Evolutionary conservation across 495 filamentous ascomycete genomes (phyloP), one percentile per base, ranked within the genome.

Genomic region (Penicillium psychrofluorescens): DNA sequence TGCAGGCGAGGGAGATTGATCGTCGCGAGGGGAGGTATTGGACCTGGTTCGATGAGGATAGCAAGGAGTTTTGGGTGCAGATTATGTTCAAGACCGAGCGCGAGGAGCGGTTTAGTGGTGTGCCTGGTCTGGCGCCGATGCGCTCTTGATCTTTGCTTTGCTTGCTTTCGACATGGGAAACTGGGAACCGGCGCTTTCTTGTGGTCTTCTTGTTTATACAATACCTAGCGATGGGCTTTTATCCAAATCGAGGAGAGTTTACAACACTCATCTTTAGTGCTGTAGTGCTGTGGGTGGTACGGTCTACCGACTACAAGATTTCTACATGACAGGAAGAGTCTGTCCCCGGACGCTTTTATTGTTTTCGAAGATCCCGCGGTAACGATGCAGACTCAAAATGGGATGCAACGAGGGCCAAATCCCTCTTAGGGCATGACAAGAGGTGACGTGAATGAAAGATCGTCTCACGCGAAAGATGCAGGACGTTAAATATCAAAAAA

Each of bases 61-160:
- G 81, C 43, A 97, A 97, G 76, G 90, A 97, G 71, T 97, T 95
- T 58, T 97, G 89, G 86, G 75, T 96, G n/a, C 92, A 97, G 74
- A 77, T 99, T 41, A 87, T 96, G 77, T 99, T 97, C 71, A 90
- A 96, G 79, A 97, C 94, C 33, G 92, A 99, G 75, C 78, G 92
- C 41, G 92, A 97, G 72, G 92, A 97, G 76, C 71, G 92, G 49
- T 97, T 94, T 61, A 86, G 82, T 56, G 89, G 88, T 58, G 94
- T 95, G 40, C 92, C 92, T 9, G 92, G 92, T 16, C 68, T 97
- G 63, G 90, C 85, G 11, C 80, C 85, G n/a, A 50, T 62, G 55
- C 51, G 48, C 46, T 35, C 46, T 31, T 65, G 45, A 56, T 50
- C 6, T 22, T 33, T 50, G 11, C 15, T 14, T 48, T 29, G 13